Base-by-base conservation (phyloP, 768 basidiomycete genomes). In the Termitomyces sp. region DNA sequence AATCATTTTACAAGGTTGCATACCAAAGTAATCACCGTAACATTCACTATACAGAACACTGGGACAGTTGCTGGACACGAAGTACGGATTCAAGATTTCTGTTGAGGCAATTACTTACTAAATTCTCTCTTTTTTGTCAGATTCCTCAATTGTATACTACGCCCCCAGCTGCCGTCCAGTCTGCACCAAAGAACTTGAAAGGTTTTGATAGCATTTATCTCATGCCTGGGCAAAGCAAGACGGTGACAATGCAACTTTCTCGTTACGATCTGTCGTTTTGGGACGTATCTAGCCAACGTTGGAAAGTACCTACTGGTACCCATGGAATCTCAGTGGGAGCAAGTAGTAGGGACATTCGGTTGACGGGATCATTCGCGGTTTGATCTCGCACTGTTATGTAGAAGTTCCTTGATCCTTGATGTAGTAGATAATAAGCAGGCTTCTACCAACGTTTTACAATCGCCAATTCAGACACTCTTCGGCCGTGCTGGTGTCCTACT, bases 101-200 rank as follows among this genome's bases (percentile, higher is more conserved):
- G 5, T 10, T 24, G 26, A 48, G 24, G 8, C 13, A 16, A 22
- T 44, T 43, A 20, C 26, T 39, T 27, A 44, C 4, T n/a, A 9
- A 24, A 18, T 9, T 30, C 40, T 33, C 3, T 43, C 32, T 16
- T n/a, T n/a, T n/a, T n/a, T 24, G 46, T 6, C 37, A 84, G 82
- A 74, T 82, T 39, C 80, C 83, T 10, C 84, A 86, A 65, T 67
- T 86, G 22, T 86, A 85, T 66, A 70, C 81, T 33, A 71, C 74
- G 9, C 78, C 76, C 26, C 84, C 83, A 7, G 65, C 79, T 8
- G 76, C 79, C 4, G 74, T 82, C 0, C 68, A 76, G 14, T 72
- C 76, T 2, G 79, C 84, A 4, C 84, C 84, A 0, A 73, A 73
- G 60, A 76, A 74, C 46, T 70, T 86, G 53, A 83, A 82, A 67